Evolutionary conservation across 2,329 filamentous ascomycete genomes (phyloP).

Genomic region (Alternaria metachromatica): DNA sequence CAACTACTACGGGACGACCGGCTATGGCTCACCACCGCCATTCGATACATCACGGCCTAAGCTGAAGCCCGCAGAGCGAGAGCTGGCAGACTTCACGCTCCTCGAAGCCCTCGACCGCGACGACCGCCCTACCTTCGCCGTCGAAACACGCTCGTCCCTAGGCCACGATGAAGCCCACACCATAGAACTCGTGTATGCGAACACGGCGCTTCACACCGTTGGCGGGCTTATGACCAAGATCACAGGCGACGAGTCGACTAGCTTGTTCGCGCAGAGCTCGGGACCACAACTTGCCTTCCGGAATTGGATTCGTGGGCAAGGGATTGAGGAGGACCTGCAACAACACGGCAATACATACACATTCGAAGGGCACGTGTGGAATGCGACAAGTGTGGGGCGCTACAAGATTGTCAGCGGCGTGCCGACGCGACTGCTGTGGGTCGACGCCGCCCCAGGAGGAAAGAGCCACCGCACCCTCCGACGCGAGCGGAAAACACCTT

Average conservation of each 20-base stretch:
- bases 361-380: constrained; percentile 40
- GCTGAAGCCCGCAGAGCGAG: constrained; percentile 6
- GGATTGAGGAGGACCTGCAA: constrained; percentile 14
- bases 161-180: constrained; percentile 5
- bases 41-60: constrained; percentile 7
- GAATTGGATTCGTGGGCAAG: constrained; percentile 31
- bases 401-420: constrained; percentile 43
- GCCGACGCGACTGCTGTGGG: constrained; percentile 15
- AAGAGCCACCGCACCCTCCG: background rate
- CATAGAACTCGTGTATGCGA: constrained; percentile 34
- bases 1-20: background rate
- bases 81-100: constrained; percentile 20
- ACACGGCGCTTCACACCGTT: constrained; percentile 27
- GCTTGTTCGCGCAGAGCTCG: constrained; percentile 20
- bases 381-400: constrained; percentile 25
- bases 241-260: constrained; percentile 18
- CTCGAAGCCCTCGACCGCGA: constrained; percentile 33
- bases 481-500: constrained; percentile 48
- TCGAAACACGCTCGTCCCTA: constrained; percentile 15
- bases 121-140: constrained; percentile 33
- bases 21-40: background rate
- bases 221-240: constrained; percentile 27
- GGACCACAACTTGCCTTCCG: constrained; percentile 33
- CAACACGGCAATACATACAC: constrained; percentile 24
- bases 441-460: constrained; percentile 8